phyloP scores from a whole-genome alignment of 2,329 filamentous ascomycete species.

The Claviceps sp. region DNA sequence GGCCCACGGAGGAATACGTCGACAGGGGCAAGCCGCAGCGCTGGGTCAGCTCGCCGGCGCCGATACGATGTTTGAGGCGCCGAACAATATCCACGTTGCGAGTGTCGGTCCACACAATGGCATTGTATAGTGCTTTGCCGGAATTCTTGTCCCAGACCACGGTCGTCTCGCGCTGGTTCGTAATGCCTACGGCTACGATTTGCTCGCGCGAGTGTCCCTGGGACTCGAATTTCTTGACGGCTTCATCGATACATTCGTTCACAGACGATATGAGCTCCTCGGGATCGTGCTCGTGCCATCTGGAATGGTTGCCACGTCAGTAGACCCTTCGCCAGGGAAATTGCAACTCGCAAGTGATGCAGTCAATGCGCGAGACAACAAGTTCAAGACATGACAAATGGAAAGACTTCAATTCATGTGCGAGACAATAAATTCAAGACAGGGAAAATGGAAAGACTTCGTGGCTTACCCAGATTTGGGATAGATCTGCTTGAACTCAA shows the following conservation, averaged over 20 bases:
- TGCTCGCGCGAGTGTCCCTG: conserved; percentile 53
- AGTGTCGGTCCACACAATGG: conserved; percentile 80
- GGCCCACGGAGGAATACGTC: conserved; percentile 69
- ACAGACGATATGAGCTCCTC: conserved; percentile 61
- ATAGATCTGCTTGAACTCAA: conserved; percentile 64
- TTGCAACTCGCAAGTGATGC: background rate
- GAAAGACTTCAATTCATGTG: background rate
- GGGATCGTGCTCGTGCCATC: conserved; percentile 79
- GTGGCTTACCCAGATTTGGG: conserved; percentile 52
- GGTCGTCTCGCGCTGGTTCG: conserved; percentile 74
- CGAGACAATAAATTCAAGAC: background rate
- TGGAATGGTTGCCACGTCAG: conserved; percentile 19
- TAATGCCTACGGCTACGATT: conserved; percentile 66
- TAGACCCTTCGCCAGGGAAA: background rate
- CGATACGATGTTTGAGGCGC: conserved; percentile 53
- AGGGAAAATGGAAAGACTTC: background rate
- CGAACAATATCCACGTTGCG: conserved; percentile 58
- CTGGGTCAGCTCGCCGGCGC: conserved; percentile 51
- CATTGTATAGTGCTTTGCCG: conserved; percentile 65
- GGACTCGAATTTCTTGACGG: conserved; percentile 53
- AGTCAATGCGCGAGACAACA: background rate
- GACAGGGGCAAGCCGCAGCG: conserved; percentile 68
- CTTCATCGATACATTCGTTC: conserved; percentile 61
- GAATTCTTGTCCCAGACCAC: conserved; percentile 68
- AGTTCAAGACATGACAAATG: background rate